Evolutionary conservation across 1,284 basidiomycete species (phyloP), one percentile per base, ranked within the genome.

Genomic region (Meira nashicola): DNA sequence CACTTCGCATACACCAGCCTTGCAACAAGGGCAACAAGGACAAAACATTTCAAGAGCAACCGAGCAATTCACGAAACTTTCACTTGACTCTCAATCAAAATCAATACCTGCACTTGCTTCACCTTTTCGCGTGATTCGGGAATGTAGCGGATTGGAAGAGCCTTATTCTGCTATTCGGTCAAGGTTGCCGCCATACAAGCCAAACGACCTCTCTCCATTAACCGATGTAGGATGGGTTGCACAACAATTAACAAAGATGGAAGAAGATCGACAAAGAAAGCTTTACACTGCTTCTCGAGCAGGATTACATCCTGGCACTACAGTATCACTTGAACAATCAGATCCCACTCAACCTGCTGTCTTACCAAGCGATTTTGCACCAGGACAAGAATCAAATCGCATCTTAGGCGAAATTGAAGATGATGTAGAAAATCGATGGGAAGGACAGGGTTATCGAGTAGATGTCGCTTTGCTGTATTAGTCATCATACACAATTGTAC

Each of bases 221-320:
- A 94, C 92, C 0, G 90, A 96, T 74, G 82, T 89, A 6, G 88
- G 85, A 56, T 97, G 89, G 81, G 88, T 98, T 46, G 87, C 88
- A 28, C 59, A 40, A 37, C 50, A 52, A 19, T 25, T 60, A 0
- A 55, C 61, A 4, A 11, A 38, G 1, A 12, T 66, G 19, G n/a
- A 55, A 1, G 57, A 59, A 0, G 60, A 41, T 23, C 10, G 54
- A 6, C 60, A 62, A 28, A 62, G 28, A 44, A 39, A 58, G 14
- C 39, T 57, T 2, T 57, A 55, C 8, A 41, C 55, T 6, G 51
- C 58, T 23, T 33, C 28, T 4, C 28, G 28, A 33, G 28, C 28
- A 33, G 28, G 28, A 33, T 4, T 8, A 3, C 28, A 33, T 33
- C 28, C 28, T 8, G 46, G 46, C 21, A n/a, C 41, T 43, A 12